Conservation (phyloP, 805 yeast genomes). For the Ascoidea asiatica region DNA sequence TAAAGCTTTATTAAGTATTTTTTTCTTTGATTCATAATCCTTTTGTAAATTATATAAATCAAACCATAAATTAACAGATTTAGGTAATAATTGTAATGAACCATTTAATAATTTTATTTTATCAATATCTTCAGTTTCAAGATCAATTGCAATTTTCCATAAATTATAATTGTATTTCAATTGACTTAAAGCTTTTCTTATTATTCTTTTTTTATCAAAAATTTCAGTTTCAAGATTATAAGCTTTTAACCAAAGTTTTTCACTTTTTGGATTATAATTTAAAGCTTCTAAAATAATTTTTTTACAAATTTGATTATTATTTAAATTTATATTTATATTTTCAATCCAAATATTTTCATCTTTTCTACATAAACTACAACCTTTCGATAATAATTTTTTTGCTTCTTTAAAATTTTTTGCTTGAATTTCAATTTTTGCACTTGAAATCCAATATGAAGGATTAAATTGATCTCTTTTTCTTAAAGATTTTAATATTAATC, state of each 20-base stretch:
- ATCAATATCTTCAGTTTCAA: conserved; percentile 40
- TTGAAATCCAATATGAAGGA: conserved; percentile 75
- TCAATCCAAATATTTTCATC: conserved; percentile 78
- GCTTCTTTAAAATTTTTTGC: conserved; percentile 47
- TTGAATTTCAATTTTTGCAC: conserved; percentile 65
- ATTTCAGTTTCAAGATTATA: conserved; percentile 47
- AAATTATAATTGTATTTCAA: conserved; percentile 41
- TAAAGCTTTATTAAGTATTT: conserved; percentile 46
- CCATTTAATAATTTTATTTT: conserved; percentile 40
- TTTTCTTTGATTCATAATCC: conserved; percentile 33
- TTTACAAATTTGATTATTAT: conserved; percentile 32
- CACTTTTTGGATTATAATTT: conserved; percentile 36
- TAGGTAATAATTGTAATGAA: conserved; percentile 59
- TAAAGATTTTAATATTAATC: conserved; percentile 51
- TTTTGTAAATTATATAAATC: conserved; percentile 33
- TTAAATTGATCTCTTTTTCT: conserved; percentile 60
- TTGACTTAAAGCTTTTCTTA: conserved; percentile 60
- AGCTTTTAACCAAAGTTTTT: conserved; percentile 64
- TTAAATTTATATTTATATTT: conserved; percentile 45
- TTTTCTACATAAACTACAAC: conserved; percentile 53
- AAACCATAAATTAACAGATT: conserved; percentile 53
- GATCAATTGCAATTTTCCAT: conserved; percentile 57
- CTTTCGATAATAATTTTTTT: conserved; percentile 49
- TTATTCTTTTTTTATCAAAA: conserved; percentile 36
- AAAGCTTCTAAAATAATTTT: conserved; percentile 56